Conservation (phyloP, 192 early-diverging fungal species). For the Coemansia sp. region DNA sequence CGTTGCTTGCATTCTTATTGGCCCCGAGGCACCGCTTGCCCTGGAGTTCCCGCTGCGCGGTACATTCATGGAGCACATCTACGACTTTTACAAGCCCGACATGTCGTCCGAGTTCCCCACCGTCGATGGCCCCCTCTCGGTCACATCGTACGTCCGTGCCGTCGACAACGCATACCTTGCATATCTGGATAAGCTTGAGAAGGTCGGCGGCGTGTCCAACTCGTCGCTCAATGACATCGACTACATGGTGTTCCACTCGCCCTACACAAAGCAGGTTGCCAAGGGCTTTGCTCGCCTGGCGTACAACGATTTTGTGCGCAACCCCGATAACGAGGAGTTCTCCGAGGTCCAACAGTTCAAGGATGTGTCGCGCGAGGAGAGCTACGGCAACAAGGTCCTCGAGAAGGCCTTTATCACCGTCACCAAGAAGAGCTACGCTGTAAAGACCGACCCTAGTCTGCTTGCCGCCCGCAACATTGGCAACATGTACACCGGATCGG, state of each 20-base stretch:
- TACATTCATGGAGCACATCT: constrained; percentile 96
- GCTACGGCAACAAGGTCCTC: constrained; percentile 82
- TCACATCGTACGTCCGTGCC: constrained; percentile 88
- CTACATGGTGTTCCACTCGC: constrained; percentile 92
- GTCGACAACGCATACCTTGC: constrained; percentile 86
- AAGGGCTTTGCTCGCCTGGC: constrained; percentile 90
- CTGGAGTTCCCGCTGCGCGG: constrained; percentile 85
- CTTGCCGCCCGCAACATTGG: constrained; percentile 87
- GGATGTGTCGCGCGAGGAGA: constrained; percentile 64
- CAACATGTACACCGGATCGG: constrained; percentile 87
- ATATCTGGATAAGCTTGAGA: constrained; percentile 75
- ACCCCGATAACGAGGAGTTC: constrained; percentile 65
- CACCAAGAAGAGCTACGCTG: constrained; percentile 71
- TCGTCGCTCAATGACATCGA: constrained; percentile 63
- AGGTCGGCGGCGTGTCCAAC: constrained; percentile 25
- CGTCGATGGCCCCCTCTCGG: constrained; percentile 94
- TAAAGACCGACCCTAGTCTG: constrained; percentile 77
- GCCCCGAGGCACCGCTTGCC: constrained; percentile 90
- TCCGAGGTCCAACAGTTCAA: constrained; percentile 60
- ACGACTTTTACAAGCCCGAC: constrained; percentile 99
- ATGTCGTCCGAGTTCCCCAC: constrained; percentile 95
- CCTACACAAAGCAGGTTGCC: constrained; percentile 96
- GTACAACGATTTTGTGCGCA: constrained; percentile 89
- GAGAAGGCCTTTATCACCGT: constrained; percentile 89
- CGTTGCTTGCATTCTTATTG: constrained; percentile 88